Evolutionary conservation across 768 basidiomycete species (phyloP), one percentile per base, ranked within the genome.

Genomic region (Lyophyllum shimeji): DNA sequence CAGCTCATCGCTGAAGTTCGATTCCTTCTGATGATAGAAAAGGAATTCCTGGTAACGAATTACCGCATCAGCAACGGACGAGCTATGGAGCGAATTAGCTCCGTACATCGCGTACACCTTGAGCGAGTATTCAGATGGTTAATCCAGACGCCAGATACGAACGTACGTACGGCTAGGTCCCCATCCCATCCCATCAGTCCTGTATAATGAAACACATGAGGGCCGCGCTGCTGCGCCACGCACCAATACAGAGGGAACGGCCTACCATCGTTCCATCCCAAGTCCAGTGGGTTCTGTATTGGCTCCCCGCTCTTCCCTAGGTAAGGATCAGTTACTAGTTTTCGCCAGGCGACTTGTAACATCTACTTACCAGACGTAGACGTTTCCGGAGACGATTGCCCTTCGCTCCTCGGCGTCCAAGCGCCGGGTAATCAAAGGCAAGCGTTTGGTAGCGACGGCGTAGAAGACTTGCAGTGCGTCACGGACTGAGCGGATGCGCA

Each of bases 391-490:
- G 17, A 78, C 61, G 63, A 93, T 88, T 17, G 82, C 82, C 46
- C 85, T 77, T 40, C 90, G 82, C 69, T 93, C 90, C 67, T 92
- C 89, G 43, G 87, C 87, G 66, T 93, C 90, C 61, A 93, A 81
- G 7, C 90, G 85, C 53, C 90, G 83, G 20, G 87, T 89, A 65
- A 91, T 90, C 66, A 93, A 80, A 46, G 89, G 88, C 42, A 92
- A 76, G 53, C 76, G 67, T 63, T 84, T 79, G 57, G 77, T 77
- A 9, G 88, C 86, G 49, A 92, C 90, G 47, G 83, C 91, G 66
- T 87, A 77, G 71, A 93, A 92, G 63, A 93, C 86, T 59, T 87
- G 85, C 49, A 87, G 77, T n/a, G 90, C 90, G 68, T 93, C 90
- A 60, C 84, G 78, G 13, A 87, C 89, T 3, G 86, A 88, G 61